Evolutionary conservation across 345 rosid species (phyloP).

Genomic region (Aethionema arabicum): DNA sequence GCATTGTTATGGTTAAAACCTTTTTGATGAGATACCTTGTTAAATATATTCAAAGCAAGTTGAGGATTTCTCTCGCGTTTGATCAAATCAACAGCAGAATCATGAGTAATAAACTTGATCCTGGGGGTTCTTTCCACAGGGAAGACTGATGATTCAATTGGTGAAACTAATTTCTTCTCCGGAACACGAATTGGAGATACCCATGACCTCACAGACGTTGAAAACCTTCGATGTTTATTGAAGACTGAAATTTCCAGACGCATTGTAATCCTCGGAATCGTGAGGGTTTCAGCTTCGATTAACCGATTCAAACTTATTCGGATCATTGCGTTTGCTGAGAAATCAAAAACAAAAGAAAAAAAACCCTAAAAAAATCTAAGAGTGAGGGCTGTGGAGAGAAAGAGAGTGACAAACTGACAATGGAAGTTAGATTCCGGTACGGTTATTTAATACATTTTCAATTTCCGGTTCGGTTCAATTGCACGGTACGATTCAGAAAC

Average conservation of each 20-base stretch:
- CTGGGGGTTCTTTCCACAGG: slow-evolving; percentile 34
- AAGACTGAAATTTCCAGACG: slow-evolving; percentile 25
- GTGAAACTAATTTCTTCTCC: slow-evolving; percentile 37
- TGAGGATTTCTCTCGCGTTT: slow-evolving; percentile 72
- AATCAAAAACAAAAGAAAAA: too few species aligned
- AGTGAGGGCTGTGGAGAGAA: background rate
- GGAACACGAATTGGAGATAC: slow-evolving; percentile 51
- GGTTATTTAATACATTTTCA: background rate
- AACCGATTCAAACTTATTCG: too few species aligned
- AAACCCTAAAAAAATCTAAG: too few species aligned
- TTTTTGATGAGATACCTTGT: slow-evolving; percentile 60
- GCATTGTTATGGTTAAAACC: slow-evolving; percentile 83
- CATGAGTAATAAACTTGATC: slow-evolving; percentile 62
- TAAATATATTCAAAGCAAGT: slow-evolving; percentile 66
- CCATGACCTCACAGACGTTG: slow-evolving; percentile 56
- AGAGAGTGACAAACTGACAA: background rate
- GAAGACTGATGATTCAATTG: slow-evolving; percentile 36
- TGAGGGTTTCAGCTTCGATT: background rate
- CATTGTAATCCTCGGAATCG: slow-evolving; percentile 19
- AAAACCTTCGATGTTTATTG: slow-evolving; percentile 26
- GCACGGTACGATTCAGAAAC: too few species aligned
- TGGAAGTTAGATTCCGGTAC: background rate
- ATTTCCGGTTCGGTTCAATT: background rate
- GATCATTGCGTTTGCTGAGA: too few species aligned
- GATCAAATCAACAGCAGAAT: slow-evolving; percentile 60